Evolutionary conservation across 1,139 yeast genomes (phyloP), one percentile per base, ranked within the genome.

Genomic region (Pneumocystis oryctolagi): DNA sequence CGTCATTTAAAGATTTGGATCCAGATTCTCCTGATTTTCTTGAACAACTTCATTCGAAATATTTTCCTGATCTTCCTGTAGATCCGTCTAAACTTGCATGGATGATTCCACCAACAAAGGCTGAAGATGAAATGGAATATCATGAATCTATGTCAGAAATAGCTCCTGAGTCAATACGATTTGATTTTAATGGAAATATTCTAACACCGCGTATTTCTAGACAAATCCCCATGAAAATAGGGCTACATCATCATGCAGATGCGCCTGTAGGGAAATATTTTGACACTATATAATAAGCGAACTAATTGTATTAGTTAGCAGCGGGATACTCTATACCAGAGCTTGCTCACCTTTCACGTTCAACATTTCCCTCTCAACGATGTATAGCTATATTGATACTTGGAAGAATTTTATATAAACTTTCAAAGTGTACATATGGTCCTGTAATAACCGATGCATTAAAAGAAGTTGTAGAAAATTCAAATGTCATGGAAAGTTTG

Each of bases 321-420:
- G 96, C 98, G 0, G 99, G 99, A 0, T 92, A 92, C 72, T 89
- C 97, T 0, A 73, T 92, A 31, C 78, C 82, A 1, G 99, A 92
- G 71, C 77, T 92, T 62, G 86, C 87, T 0, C 95, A 86, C 69
- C 79, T 89, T 63, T 77, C 90, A 2, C 78, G 96, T 67, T 88
- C 96, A 0, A 82, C 86, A 0, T 82, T 86, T 63, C 83, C 95
- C 1, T 84, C 95, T 0, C 99, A 92, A 73, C 78, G 97, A 62
- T 82, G 94, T 66, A 80, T 92, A 30, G 89, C 96, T 31, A 84
- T 90, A 53, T 89, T 87, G 71, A 87, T 94, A 14, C 71, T 90
- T 59, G 99, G 99, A 1, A 78, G 98, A 65, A 81, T 92, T 0
- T 76, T 94, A 62, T 90, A 86, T 74, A 88, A 88, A 71, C 75